Evolutionary conservation across 768 basidiomycete genomes (phyloP).

Genomic region (Kwoniella pini): DNA sequence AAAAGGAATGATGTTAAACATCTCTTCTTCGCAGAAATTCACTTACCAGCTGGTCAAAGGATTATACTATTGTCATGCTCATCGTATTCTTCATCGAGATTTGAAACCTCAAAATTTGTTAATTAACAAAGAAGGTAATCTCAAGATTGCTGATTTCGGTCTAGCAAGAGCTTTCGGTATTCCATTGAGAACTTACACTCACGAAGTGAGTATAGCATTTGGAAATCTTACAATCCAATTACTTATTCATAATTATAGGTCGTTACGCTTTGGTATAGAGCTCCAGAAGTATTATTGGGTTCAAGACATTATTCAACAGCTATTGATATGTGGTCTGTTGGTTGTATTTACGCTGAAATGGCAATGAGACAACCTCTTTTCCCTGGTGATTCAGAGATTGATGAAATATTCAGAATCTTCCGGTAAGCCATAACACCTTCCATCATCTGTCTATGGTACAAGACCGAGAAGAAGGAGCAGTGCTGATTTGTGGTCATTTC

Average conservation of each 20-base stretch:
- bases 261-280: slow-evolving; percentile 98
- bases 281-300: slow-evolving; percentile 94
- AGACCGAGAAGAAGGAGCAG: too few relatives aligned
- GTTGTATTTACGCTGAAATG: slow-evolving; percentile 98
- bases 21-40: slow-evolving; percentile 71
- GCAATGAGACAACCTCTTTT: slow-evolving; percentile 88
- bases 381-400: slow-evolving; percentile 99
- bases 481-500: too few relatives aligned
- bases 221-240: too few relatives aligned
- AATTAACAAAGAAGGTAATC: slow-evolving; percentile 82
- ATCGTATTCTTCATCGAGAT: slow-evolving; percentile 94
- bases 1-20: neutral
- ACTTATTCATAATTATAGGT: slow-evolving; percentile 69
- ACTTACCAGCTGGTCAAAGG: slow-evolving; percentile 90
- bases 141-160: slow-evolving; percentile 96
- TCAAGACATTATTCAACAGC: slow-evolving; percentile 95
- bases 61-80: slow-evolving; percentile 89
- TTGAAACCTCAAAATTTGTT: slow-evolving; percentile 95
- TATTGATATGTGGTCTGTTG: slow-evolving; percentile 99
- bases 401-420: slow-evolving; percentile 99
- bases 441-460: neutral
- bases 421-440: slow-evolving; percentile 61
- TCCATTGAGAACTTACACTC: slow-evolving; percentile 97
- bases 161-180: slow-evolving; percentile 96
- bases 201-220: slow-evolving; percentile 87